A percentile compares a stretch with the other conserved stretches of the same genome.
These are phyloP conservation scores for Flammula alnicola DNA, from an alignment of 1,284 basidiomycete species.

Conservation along the genomic window DNA sequence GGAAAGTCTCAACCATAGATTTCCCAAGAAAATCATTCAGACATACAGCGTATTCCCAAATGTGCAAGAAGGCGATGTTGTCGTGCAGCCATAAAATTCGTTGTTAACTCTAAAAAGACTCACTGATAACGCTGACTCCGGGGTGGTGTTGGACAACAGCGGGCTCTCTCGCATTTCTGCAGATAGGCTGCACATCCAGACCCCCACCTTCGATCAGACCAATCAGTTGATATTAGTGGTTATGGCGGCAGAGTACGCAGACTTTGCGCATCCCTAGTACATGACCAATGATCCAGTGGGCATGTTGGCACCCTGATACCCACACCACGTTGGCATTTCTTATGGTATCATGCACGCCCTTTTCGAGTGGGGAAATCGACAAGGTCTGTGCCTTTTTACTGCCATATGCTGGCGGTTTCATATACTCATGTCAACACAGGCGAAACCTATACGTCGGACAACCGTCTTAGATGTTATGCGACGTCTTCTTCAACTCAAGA, in stretches of 20 bases:
- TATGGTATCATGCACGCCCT: conserved; percentile 99
- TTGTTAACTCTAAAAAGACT: conserved; percentile 92
- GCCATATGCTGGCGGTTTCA: conserved; percentile 7
- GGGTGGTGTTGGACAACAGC: conserved; percentile 97
- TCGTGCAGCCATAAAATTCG: conserved; percentile 98
- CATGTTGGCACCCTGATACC: conserved; percentile 96
- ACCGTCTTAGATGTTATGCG: conserved; percentile 99
- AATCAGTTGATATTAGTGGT: conserved; percentile 95
- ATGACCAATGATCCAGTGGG: conserved; percentile 99
- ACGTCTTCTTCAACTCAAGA: conserved; percentile 95
- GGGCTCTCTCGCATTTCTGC: conserved; percentile 91
- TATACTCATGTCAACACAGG: conserved; percentile 45
- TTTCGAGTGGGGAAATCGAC: conserved; percentile 95
- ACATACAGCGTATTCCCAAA: conserved; percentile 99
- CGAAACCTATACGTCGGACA: conserved; percentile 88
- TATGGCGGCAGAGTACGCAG: conserved; percentile 96
- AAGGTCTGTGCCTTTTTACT: conserved; percentile 56
- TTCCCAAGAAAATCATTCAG: conserved; percentile 98
- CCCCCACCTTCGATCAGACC: conserved; percentile 92
- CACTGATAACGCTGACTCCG: conserved; percentile 95
- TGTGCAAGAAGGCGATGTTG: conserved; percentile 87
- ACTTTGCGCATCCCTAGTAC: conserved; percentile 98
- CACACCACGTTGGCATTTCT: conserved; percentile 98
- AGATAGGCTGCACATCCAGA: conserved; percentile 89
- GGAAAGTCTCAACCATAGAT: conserved; percentile 95